These are phyloP conservation scores for Penicillium soppii DNA, from an alignment of 495 filamentous ascomycete species.

Conservation along the genomic window DNA sequence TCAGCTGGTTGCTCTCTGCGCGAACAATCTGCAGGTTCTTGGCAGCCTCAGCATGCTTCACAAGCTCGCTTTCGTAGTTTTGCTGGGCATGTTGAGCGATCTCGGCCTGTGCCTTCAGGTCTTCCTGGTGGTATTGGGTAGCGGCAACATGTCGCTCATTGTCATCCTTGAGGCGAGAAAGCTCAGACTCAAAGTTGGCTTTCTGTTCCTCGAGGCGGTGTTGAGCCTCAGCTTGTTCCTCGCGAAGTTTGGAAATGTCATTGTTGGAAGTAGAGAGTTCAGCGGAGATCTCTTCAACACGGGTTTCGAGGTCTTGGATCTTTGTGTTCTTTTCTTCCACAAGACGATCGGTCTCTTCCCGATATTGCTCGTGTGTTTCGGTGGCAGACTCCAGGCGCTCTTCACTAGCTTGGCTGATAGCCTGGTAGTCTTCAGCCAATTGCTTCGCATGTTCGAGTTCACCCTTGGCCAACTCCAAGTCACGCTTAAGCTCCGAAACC, in stretches of 20 bases:
- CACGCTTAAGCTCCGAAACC: slow-evolving; percentile 77
- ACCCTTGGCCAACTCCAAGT: slow-evolving; percentile 69
- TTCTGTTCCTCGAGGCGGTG: slow-evolving; percentile 79
- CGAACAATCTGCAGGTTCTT: slow-evolving; percentile 76
- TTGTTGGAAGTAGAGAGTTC: slow-evolving; percentile 78
- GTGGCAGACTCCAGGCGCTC: slow-evolving; percentile 79
- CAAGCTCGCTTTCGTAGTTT: slow-evolving; percentile 89
- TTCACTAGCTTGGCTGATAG: slow-evolving; percentile 85
- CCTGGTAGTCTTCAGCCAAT: slow-evolving; percentile 82
- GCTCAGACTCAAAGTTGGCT: slow-evolving; percentile 66
- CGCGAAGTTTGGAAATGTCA: slow-evolving; percentile 74
- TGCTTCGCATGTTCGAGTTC: slow-evolving; percentile 77
- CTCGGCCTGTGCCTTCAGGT: slow-evolving; percentile 86
- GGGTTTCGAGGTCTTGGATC: slow-evolving; percentile 76
- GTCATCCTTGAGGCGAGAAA: slow-evolving; percentile 81
- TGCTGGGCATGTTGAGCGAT: slow-evolving; percentile 92
- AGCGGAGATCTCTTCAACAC: slow-evolving; percentile 73
- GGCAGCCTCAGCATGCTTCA: slow-evolving; percentile 92
- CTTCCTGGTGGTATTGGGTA: slow-evolving; percentile 80
- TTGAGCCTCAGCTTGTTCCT: slow-evolving; percentile 71
- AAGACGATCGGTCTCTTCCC: slow-evolving; percentile 74
- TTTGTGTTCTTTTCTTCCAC: slow-evolving; percentile 71
- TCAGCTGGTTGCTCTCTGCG: slow-evolving; percentile 75
- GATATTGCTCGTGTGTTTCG: slow-evolving; percentile 81
- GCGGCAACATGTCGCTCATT: slow-evolving; percentile 74